These are phyloP conservation scores for Colletotrichum somersetense DNA, from an alignment of 2,329 filamentous ascomycete genomes.

Conservation along the genomic window DNA sequence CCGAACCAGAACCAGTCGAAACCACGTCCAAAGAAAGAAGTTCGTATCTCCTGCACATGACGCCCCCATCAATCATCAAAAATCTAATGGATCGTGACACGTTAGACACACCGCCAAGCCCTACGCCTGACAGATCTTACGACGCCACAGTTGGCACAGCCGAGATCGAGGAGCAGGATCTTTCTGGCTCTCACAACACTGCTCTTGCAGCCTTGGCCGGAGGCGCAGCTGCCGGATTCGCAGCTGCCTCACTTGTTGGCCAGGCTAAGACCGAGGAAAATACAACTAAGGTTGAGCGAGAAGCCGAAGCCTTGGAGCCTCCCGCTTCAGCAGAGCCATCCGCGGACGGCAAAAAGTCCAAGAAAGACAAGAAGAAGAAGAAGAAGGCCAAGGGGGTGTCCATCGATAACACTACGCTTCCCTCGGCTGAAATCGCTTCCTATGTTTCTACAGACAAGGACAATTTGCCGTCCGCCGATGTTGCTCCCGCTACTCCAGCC, in stretches of 20 bases:
- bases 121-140: constrained; percentile 46
- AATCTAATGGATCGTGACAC: constrained; percentile 45
- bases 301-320: constrained; percentile 20
- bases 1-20: constrained; percentile 56
- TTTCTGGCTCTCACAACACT: not conserved
- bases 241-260: not conserved
- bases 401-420: not conserved
- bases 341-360: constrained; percentile 44
- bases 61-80: constrained; percentile 51
- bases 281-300: not conserved
- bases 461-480: not conserved
- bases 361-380: constrained; percentile 52
- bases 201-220: constrained; percentile 16
- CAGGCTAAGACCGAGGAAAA: not conserved
- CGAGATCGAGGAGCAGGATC: constrained; percentile 47
- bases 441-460: not conserved
- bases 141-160: constrained; percentile 37
- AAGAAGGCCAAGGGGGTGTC: constrained; percentile 19
- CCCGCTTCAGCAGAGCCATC: not conserved
- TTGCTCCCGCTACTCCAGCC: not conserved
- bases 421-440: not conserved
- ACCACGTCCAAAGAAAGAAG: constrained; percentile 58
- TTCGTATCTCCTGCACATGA: constrained; percentile 57
- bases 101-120: constrained; percentile 44
- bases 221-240: constrained; percentile 24